A percentile compares a stretch with the other conserved stretches of the same genome.
Conservation (phyloP, 805 yeast species). For the Kodamaea neixiangensis region DNA sequence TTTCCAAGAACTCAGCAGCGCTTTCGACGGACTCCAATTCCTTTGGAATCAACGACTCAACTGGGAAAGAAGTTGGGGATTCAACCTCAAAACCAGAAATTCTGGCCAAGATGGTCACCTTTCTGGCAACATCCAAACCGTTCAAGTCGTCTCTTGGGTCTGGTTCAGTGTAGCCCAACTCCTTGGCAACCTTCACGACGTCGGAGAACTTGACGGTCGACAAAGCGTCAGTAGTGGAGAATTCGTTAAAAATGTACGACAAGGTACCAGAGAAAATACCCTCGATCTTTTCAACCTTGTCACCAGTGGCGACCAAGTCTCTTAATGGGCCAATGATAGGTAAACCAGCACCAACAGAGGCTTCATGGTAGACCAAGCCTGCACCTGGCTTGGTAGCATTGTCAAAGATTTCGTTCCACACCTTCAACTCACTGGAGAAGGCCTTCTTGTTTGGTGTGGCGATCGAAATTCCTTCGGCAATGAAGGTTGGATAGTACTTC, state of each 20-base stretch:
- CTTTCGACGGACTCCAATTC: slow-evolving; percentile 72
- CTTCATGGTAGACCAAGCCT: slow-evolving; percentile 93
- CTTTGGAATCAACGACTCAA: slow-evolving; percentile 88
- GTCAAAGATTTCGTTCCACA: slow-evolving; percentile 76
- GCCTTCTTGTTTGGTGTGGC: slow-evolving; percentile 99
- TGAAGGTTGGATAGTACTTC: slow-evolving; percentile 69
- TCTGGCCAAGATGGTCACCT: slow-evolving; percentile 94
- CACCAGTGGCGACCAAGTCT: slow-evolving; percentile 91
- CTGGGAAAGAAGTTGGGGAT: slow-evolving; percentile 91
- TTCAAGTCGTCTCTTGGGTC: slow-evolving; percentile 99
- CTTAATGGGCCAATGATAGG: slow-evolving; percentile 88
- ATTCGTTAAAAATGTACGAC: slow-evolving; percentile 93
- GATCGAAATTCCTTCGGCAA: slow-evolving; percentile 78
- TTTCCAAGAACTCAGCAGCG: slow-evolving; percentile 75
- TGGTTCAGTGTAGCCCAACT: slow-evolving; percentile 96
- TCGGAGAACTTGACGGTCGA: slow-evolving; percentile 77
- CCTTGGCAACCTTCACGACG: slow-evolving; percentile 83
- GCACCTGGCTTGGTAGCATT: slow-evolving; percentile 52
- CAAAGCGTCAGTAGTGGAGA: slow-evolving; percentile 65
- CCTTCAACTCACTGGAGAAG: slow-evolving; percentile 70
- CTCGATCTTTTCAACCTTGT: slow-evolving; percentile 85
- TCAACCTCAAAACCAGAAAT: slow-evolving; percentile 82
- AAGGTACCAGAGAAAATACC: slow-evolving; percentile 97
- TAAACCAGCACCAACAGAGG: slow-evolving; percentile 98
- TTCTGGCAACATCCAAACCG: slow-evolving; percentile 98